phyloP scores from a whole-genome alignment of 345 rosid genomes.

The Garcia nutans region DNA sequence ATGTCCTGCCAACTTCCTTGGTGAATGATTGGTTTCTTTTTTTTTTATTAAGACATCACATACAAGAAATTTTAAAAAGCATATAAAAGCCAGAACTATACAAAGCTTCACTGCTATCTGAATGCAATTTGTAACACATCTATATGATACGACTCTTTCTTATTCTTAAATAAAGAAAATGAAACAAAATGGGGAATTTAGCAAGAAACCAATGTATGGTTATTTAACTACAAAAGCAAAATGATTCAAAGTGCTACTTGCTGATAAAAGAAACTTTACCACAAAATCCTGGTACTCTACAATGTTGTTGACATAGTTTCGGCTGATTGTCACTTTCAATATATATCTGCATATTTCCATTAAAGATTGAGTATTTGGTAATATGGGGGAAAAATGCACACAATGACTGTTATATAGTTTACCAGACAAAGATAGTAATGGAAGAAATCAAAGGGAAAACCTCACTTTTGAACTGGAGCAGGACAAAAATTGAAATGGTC shows the following conservation, averaged over 20 bases:
- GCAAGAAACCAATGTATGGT: not conserved
- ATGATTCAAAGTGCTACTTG: not conserved
- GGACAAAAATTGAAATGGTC: not conserved
- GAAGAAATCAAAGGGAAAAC: not conserved
- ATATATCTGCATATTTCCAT: constrained; percentile 36
- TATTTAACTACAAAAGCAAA: not conserved
- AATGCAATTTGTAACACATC: not conserved
- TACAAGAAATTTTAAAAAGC: not conserved
- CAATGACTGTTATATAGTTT: not conserved
- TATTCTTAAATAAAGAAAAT: not conserved
- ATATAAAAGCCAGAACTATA: not conserved
- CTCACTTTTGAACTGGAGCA: not conserved
- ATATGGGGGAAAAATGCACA: too few species aligned
- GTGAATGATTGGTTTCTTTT: too few species aligned
- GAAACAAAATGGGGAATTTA: not conserved
- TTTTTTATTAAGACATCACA: too few species aligned
- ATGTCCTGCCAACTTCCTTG: not conserved
- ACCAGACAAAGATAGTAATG: not conserved
- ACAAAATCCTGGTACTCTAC: constrained; percentile 46
- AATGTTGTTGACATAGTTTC: constrained; percentile 46
- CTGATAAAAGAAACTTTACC: constrained; percentile 26
- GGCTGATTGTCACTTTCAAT: constrained; percentile 49
- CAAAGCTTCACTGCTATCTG: not conserved
- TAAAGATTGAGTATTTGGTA: not conserved
- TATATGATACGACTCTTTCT: not conserved